Conservation (phyloP, 2,329 filamentous ascomycete genomes). For the Stagonosporopsis chrysanthemi region DNA sequence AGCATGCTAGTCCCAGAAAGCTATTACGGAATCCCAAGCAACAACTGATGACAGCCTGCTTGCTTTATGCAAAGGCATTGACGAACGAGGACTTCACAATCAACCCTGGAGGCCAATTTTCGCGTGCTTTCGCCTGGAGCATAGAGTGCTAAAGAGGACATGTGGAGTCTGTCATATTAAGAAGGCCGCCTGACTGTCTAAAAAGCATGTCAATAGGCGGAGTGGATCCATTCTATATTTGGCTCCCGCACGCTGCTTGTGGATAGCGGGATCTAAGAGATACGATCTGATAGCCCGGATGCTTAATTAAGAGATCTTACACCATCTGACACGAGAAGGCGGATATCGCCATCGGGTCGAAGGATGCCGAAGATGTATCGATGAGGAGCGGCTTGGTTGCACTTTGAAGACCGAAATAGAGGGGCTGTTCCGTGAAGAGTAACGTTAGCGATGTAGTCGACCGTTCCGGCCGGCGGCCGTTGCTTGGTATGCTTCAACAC, state of each 20-base stretch:
- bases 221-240: not conserved
- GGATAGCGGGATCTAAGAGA: not conserved
- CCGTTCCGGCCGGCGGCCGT: no score
- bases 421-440: not conserved
- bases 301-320: not conserved
- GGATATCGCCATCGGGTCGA: not conserved
- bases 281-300: not conserved
- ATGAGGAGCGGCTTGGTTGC: not conserved
- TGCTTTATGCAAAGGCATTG: conserved; percentile 45
- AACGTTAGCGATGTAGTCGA: not conserved
- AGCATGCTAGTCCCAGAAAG: conserved; percentile 47
- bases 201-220: not conserved
- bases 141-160: not conserved
- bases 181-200: not conserved
- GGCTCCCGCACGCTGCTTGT: not conserved
- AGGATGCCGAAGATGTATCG: not conserved
- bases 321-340: not conserved
- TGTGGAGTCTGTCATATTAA: not conserved
- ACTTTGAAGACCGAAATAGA: not conserved
- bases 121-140: not conserved
- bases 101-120: not conserved
- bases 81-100: not conserved
- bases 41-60: conserved; percentile 43
- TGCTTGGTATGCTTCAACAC: no score
- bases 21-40: conserved; percentile 43